These are phyloP conservation scores for Lathyrus tuberosus DNA, from an alignment of 306 rosid genomes.

Conservation along the genomic window DNA sequence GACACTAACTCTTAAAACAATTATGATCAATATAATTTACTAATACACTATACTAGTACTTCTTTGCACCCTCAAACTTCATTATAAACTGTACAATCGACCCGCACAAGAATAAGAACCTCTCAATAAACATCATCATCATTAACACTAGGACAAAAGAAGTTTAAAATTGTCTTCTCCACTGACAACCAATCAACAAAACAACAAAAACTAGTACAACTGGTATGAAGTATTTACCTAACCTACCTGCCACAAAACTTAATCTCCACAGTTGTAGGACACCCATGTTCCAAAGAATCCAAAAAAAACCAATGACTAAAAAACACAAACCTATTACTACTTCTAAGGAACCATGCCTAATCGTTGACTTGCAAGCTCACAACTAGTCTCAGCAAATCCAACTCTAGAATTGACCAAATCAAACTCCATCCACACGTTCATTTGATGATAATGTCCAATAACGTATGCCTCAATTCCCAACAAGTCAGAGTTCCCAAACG, in stretches of 20 bases:
- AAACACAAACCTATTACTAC: not conserved
- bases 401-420: conserved; percentile 73
- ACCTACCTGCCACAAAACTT: conserved; percentile 7
- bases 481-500: conserved; percentile 81
- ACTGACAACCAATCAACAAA: not conserved
- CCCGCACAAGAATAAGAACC: conserved; percentile 17
- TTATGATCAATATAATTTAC: not conserved
- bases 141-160: not conserved
- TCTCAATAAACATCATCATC: conserved; percentile 4
- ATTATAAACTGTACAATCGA: not conserved
- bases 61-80: not conserved
- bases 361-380: conserved; percentile 72
- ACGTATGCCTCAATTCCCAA: conserved; percentile 72
- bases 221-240: conserved; percentile 28
- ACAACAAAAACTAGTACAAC: conserved; percentile 27
- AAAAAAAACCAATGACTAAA: not conserved
- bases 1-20: not conserved
- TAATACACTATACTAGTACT: not conserved
- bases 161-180: not conserved
- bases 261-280: conserved; percentile 2
- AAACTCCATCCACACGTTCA: conserved; percentile 91
- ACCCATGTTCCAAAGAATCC: not conserved
- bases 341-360: conserved; percentile 43
- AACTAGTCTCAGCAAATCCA: conserved; percentile 68
- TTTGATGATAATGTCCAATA: conserved; percentile 87